phyloP scores from a whole-genome alignment of 345 rosid genomes.

The Gossypium bickii region DNA sequence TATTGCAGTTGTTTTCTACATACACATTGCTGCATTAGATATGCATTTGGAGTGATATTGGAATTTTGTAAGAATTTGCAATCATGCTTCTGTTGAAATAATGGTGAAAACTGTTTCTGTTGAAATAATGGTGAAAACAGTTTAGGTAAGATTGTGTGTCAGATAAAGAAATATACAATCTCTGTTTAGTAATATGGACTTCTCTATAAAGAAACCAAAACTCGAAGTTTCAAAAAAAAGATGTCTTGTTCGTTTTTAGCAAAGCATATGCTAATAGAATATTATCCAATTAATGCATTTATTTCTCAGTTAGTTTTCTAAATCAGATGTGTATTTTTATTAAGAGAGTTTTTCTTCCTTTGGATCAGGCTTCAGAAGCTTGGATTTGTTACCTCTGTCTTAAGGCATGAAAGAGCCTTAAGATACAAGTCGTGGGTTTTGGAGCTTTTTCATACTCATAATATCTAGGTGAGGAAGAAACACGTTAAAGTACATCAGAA shows the following conservation, averaged over 20 bases:
- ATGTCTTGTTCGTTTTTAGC: neutral
- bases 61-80: neutral
- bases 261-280: neutral
- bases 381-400: neutral
- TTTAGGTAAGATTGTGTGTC: neutral
- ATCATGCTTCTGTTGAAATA: neutral
- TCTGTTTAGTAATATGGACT: neutral
- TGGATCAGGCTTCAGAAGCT: constrained; percentile 24
- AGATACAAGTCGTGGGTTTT: neutral
- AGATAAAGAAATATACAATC: neutral
- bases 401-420: constrained; percentile 14
- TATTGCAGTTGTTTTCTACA: neutral
- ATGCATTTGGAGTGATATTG: neutral
- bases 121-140: neutral
- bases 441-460: constrained; percentile 8
- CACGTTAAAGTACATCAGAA: neutral
- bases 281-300: constrained; percentile 6
- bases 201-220: neutral
- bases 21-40: neutral
- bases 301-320: neutral
- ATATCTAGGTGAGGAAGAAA: constrained; percentile 15
- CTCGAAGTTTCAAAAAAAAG: neutral
- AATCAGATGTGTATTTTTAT: neutral
- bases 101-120: neutral
- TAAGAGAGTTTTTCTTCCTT: constrained; percentile 5